Percentiles rank a stretch among this genome's conserved stretches.
Evolutionary conservation across 176 grass and related monocot genomes (phyloP).

Genomic region (Saccharum spontaneum): DNA sequence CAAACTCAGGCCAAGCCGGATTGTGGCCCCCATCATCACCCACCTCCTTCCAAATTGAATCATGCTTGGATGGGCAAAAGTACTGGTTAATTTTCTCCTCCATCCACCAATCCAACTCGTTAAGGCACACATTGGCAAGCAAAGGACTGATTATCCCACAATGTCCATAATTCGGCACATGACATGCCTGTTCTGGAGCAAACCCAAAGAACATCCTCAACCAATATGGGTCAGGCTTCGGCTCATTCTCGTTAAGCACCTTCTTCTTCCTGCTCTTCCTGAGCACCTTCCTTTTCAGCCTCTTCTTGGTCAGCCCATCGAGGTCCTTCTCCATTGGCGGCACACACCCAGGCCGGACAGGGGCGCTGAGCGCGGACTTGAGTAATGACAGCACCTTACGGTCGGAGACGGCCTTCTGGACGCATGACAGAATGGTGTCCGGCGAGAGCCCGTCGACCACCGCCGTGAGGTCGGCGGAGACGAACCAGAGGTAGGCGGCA

Average conservation of each 20-base stretch:
- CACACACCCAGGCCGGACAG: slow-evolving; percentile 50
- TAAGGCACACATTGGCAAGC: slow-evolving; percentile 84
- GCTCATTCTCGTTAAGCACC: slow-evolving; percentile 84
- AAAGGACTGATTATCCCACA: slow-evolving; percentile 85
- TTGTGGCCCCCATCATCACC: slow-evolving; percentile 78
- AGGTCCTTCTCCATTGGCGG: slow-evolving; percentile 35
- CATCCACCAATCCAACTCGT: slow-evolving; percentile 86
- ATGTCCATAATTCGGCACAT: slow-evolving; percentile 64
- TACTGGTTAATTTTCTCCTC: slow-evolving; percentile 77
- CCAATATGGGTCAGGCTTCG: slow-evolving; percentile 87
- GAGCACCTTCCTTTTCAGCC: slow-evolving; percentile 90
- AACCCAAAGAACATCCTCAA: slow-evolving; percentile 85
- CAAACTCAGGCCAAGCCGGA: slow-evolving; percentile 95
- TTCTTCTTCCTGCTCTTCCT: slow-evolving; percentile 90
- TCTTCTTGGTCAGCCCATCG: slow-evolving; percentile 63
- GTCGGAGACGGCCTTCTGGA: slow-evolving; percentile 59
- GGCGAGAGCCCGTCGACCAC: slow-evolving; percentile 53
- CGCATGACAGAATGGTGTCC: slow-evolving; percentile 58
- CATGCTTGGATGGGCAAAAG: slow-evolving; percentile 71
- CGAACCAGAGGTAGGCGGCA: slow-evolving; percentile 87
- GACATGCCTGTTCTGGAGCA: slow-evolving; percentile 59
- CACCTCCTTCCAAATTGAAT: slow-evolving; percentile 74
- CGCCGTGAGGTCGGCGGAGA: slow-evolving; percentile 72
- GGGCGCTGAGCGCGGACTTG: slow-evolving; percentile 66
- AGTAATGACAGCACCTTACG: slow-evolving; percentile 77